Base-by-base conservation (phyloP, 2,329 filamentous ascomycete species). In the Achaetomium macrosporum region DNA sequence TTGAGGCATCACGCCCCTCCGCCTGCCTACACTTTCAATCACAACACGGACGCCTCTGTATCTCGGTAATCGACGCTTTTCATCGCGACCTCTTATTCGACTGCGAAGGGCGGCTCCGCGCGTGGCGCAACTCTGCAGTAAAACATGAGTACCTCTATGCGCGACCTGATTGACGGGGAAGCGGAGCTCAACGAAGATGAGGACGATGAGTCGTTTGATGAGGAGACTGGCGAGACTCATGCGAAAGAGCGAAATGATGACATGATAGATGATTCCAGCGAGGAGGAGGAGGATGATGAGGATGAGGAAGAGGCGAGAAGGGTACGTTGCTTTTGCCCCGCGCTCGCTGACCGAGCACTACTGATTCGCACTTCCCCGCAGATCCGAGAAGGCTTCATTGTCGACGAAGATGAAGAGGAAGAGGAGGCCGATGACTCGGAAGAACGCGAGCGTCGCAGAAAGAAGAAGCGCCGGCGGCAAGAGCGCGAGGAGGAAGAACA, bases 361-460 rank as follows among this genome's bases (percentile, higher is more conserved):
- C 40, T 50, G 31, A 51, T 47, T 55, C 42, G 29, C 43, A 30
- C 36, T 11, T 19, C 7, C 4, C 9, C 33, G n/a, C 64, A 96
- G 90, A 81, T 95, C 59, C 88, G 88, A 48, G 90, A 95, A 74
- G 92, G 91, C 25, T 99, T 97, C 72, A 96, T 99, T 60, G 90
- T 95, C 58, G 90, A 95, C 64, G 91, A 96, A 65, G 90, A 92
- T 57, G 87, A 37, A n/a, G 35, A 90, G 61, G 86, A 90, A 51
- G 87, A 84, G 45, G 83, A 84, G 31, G 81, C 86, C 48, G 85
- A 79, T 61, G 81, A 82, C 35, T 73, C 72, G 29, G 74, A 79
- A 53, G 75, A 75, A 54, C 76, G 73, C 55, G 73, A 64, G 57
- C 79, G 82, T 36, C 75, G 81, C 59, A 86, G 87, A 68, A 83